Evolutionary conservation across 345 rosid species (phyloP), one percentile per base, ranked within the genome.

Genomic region (Draba incana): DNA sequence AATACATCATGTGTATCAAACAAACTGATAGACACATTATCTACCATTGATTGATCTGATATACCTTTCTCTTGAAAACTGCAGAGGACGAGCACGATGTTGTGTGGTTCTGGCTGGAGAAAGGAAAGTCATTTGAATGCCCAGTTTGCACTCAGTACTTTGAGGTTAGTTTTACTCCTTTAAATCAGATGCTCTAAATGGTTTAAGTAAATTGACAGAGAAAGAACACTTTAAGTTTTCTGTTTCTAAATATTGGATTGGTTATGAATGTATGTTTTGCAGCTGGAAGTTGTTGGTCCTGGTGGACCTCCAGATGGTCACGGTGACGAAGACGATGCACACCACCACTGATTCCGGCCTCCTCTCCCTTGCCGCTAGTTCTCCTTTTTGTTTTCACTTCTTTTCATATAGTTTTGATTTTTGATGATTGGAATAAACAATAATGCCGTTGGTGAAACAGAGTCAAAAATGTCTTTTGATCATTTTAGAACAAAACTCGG

Each of bases 61-160:
- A 4, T 23, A 44, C 6, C 14, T 28, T 6, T 48, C 46, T 13
- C 59, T 45, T 54, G 33, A 57, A 3, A 39, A 47, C 65, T 69
- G 65, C 75, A 94, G 99, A 91, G 84, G 96, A 89, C 31, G 96
- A 91, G 72, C 99, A 94, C 65, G 97, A 94, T 61, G 95, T 93
- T 63, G 95, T 91, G 41, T 91, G 97, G 97, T 94, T 94, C 83
- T 88, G 97, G 99, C 83, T 91, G 80, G 84, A 86, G 84, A 89
- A 91, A 77, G 96, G 87, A 81, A 84, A 86, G 82, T 82, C 87
- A 10, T 76, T 79, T 56, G 95, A 90, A 63, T 93, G 99, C 71
- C 90, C 92, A 2, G 96, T 88, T 55, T 91, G 97, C 75, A 37
- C 88, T 5, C 99, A 94, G 75, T 78, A 85, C 79, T 94, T 94